A percentile compares a stretch with the other conserved stretches of the same genome.
Evolutionary conservation across 1,284 basidiomycete genomes (phyloP).

Genomic region (Xerocomus nothofagi): DNA sequence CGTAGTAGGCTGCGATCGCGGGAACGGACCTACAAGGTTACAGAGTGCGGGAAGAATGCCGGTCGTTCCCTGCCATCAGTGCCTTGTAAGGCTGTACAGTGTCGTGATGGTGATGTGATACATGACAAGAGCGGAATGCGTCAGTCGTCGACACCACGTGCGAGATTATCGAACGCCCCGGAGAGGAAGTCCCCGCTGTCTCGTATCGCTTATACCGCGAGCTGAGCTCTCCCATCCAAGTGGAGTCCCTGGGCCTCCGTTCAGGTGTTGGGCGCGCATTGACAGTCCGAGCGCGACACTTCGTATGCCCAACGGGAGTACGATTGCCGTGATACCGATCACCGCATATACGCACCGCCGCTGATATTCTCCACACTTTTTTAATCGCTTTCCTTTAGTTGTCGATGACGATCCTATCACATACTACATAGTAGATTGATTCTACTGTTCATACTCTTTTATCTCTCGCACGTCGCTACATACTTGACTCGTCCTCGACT

Average conservation of each 20-base stretch:
- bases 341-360: background rate
- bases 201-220: slow-evolving; percentile 16
- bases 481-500: slow-evolving; percentile 5
- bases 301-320: background rate
- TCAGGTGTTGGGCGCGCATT: no score
- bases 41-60: slow-evolving; percentile 9
- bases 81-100: slow-evolving; percentile 3
- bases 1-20: slow-evolving; percentile 20
- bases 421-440: slow-evolving; percentile 32
- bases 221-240: slow-evolving; percentile 19
- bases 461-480: background rate
- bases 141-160: background rate
- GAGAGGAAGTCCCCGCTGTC: slow-evolving; percentile 32
- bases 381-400: slow-evolving; percentile 18
- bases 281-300: background rate
- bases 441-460: slow-evolving; percentile 25
- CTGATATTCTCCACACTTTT: slow-evolving; percentile 2
- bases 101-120: slow-evolving; percentile 1
- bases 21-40: slow-evolving; percentile 12
- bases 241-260: background rate
- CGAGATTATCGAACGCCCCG: slow-evolving; percentile 17
- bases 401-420: slow-evolving; percentile 2
- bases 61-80: slow-evolving; percentile 8
- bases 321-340: background rate
- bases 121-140: slow-evolving; percentile 4